Base-by-base conservation (phyloP, 2,329 filamentous ascomycete genomes). In the Penicillium sp. region DNA sequence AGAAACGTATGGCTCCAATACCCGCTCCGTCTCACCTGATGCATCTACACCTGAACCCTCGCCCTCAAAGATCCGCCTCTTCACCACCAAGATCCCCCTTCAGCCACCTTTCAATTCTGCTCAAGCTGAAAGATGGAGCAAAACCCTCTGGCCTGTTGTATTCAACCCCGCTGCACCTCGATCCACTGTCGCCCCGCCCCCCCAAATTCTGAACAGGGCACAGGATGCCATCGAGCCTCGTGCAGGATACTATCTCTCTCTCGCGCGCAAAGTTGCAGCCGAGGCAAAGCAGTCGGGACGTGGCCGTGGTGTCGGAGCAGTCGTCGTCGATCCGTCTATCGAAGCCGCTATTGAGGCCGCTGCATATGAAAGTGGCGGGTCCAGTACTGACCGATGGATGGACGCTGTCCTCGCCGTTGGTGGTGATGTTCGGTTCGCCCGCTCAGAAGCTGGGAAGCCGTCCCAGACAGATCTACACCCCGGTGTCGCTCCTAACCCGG, bases 111-210 rank as follows among this genome's bases (percentile, higher is more conserved):
- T 76, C 46, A 77, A 69, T 31, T 44, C 62, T 2, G 57, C 63
- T n/a, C 76, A 79, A 67, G 75, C 78, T n/a, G 67, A 75, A 25
- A 63, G 66, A 54, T 80, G 78, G 78, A 71, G 73, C 9, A 69
- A 70, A 23, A 72, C 61, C 13, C 65, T 76, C 44, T 80, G 78
- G 78, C 78, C 78, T 1, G 73, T 77, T 31, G 67, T 70, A 11
- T 80, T 71, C 67, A 80, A 80, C 61, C 75, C 77, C 21, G 75
- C 78, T 5, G 73, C 77, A 8, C 75, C 77, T 9, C 69, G 75
- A n/a, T 67, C 75, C 29, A 72, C 73, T 47, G 68, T 78, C 61
- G 75, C 76, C 1, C 77, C 78, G 2, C 77, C 77, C 3, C 71
- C 70, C 3, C 71, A 76, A 47, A 68, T 74, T 5, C 66, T 80